Conservation (phyloP, 208 protist genomes). For the Wallacemonas sp. region DNA sequence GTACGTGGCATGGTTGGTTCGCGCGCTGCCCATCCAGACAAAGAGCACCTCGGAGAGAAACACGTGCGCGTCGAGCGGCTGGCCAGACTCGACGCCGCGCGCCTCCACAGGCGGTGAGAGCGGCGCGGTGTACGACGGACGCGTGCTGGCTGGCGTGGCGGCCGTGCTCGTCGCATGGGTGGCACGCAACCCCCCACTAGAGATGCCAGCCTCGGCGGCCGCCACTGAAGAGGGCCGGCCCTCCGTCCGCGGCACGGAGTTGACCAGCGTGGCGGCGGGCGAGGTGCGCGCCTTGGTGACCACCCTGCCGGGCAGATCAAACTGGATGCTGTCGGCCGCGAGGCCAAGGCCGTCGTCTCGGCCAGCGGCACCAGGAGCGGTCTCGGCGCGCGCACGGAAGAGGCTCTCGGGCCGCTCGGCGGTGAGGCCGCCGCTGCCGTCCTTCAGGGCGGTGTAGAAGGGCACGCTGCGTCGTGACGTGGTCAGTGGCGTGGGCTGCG, state of each 20-base stretch:
- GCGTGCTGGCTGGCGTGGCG: background rate
- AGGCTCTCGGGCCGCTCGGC: background rate
- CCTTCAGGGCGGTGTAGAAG: conserved; percentile 1
- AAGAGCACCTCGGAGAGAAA: conserved; percentile 66
- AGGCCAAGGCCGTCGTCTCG: background rate
- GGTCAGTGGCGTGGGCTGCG: background rate
- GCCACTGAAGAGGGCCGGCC: background rate
- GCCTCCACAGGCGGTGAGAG: background rate
- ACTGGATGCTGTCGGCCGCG: background rate
- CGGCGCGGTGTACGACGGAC: background rate
- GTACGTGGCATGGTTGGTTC: conserved; percentile 46
- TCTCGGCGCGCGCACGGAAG: background rate
- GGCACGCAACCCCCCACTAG: background rate
- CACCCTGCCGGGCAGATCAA: background rate
- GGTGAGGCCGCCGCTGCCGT: background rate
- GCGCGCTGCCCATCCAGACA: conserved; percentile 63
- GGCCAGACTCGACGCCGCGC: background rate
- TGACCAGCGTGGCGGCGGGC: background rate
- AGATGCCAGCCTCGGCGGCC: background rate
- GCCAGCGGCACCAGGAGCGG: background rate
- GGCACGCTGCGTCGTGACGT: background rate
- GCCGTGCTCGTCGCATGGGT: too few relatives aligned
- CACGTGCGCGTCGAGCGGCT: conserved; percentile 30
- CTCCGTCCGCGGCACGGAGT: background rate
- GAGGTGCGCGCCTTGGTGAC: background rate